A percentile compares a stretch with the other conserved stretches of the same genome.
Conservation (phyloP, 2,329 filamentous ascomycete genomes). For the Orbilia ellipsospora region DNA sequence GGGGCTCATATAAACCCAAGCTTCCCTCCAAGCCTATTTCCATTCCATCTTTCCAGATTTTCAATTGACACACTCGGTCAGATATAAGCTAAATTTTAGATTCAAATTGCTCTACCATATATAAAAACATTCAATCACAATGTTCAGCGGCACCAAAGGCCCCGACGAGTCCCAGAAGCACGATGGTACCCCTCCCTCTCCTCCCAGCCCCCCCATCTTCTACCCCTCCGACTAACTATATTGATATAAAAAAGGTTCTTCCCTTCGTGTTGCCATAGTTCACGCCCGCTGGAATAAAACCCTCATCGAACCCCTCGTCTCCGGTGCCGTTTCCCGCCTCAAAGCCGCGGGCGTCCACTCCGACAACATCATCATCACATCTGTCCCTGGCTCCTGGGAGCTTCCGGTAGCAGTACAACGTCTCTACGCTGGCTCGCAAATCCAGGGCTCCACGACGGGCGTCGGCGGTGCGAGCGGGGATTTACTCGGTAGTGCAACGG, state of each 20-base stretch:
- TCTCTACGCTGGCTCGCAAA: slow-evolving; percentile 84
- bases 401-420: slow-evolving; percentile 91
- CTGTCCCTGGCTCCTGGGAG: slow-evolving; percentile 94
- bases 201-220: background rate
- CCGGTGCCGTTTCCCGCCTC: slow-evolving; percentile 82
- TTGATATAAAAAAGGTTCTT: slow-evolving; percentile 66
- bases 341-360: slow-evolving; percentile 82
- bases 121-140: slow-evolving; percentile 11
- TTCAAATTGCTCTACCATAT: too few relatives aligned
- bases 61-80: too few relatives aligned
- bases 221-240: background rate
- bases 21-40: too few relatives aligned
- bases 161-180: slow-evolving; percentile 57
- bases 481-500: slow-evolving; percentile 72
- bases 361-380: slow-evolving; percentile 87
- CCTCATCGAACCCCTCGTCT: slow-evolving; percentile 86
- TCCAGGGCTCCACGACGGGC: slow-evolving; percentile 76
- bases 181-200: slow-evolving; percentile 55
- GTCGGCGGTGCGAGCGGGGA: slow-evolving; percentile 74
- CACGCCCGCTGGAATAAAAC: slow-evolving; percentile 94
- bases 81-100: too few relatives aligned
- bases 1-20: too few relatives aligned
- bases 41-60: too few relatives aligned
- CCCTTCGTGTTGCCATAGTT: slow-evolving; percentile 89
- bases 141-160: slow-evolving; percentile 59